phyloP scores from a whole-genome alignment of 352 stramenopile genomes.

The Globisporangium viniferum region DNA sequence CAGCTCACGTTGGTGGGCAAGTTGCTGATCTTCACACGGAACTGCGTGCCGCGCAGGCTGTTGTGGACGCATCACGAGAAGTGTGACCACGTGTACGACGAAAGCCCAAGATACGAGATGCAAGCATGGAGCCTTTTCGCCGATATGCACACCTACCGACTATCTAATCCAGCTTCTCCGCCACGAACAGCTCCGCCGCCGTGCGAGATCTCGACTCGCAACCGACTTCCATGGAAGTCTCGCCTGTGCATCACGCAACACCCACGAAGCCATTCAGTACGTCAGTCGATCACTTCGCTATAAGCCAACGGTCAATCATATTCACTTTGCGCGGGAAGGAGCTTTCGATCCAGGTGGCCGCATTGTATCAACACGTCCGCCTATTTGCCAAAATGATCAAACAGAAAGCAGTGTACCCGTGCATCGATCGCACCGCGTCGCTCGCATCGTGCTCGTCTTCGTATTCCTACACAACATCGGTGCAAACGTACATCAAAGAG shows the following conservation, averaged over 20 bases:
- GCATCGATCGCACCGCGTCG: constrained; percentile 51
- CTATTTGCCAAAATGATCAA: neutral
- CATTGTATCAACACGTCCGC: neutral
- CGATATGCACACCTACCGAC: neutral
- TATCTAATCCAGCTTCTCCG: constrained; percentile 10
- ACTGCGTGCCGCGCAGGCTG: constrained; percentile 45
- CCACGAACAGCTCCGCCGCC: constrained; percentile 13
- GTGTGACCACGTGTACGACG: neutral
- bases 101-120: neutral
- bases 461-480: constrained; percentile 38
- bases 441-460: constrained; percentile 51
- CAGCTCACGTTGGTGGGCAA: constrained; percentile 44
- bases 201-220: constrained; percentile 60
- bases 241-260: constrained; percentile 1
- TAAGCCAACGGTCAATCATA: neutral
- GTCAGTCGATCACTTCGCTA: neutral
- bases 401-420: constrained; percentile 32
- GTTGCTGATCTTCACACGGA: constrained; percentile 46
- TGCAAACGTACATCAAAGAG: neutral
- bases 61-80: neutral
- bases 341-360: neutral
- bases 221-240: constrained; percentile 28
- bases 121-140: no score
- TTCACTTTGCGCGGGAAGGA: neutral
- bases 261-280: neutral